Conservation (phyloP, 2,329 filamentous ascomycete species). For the Penicillium sp. region DNA sequence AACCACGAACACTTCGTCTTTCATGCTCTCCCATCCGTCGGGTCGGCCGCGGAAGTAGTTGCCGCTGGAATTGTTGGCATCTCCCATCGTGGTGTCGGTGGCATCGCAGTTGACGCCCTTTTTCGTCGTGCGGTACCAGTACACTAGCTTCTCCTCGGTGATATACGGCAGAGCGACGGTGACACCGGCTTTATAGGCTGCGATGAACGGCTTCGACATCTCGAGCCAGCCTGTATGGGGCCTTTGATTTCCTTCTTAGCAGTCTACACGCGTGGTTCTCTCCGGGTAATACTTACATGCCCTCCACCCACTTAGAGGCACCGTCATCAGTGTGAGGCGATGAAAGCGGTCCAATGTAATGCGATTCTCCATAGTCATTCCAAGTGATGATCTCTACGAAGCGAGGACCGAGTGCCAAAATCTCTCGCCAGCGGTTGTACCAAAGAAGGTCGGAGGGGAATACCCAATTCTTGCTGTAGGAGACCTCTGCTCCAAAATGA, state of each 20-base stretch:
- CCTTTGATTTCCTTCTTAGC: conserved; percentile 25
- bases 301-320: conserved; percentile 48
- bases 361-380: conserved; percentile 54
- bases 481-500: conserved; percentile 44
- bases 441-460: conserved; percentile 45
- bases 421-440: conserved; percentile 41
- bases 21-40: conserved; percentile 48
- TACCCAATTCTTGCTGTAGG: conserved; percentile 51
- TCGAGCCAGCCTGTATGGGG: conserved; percentile 52
- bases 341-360: conserved; percentile 50
- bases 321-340: conserved; percentile 38
- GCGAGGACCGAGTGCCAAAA: conserved; percentile 44
- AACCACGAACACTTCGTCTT: conserved; percentile 51
- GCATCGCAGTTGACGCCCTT: conserved; percentile 47
- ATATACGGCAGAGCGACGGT: conserved; percentile 37
- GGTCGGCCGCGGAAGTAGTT: conserved; percentile 52
- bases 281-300: conserved; percentile 38
- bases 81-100: conserved; percentile 49
- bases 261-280: not conserved
- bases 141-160: conserved; percentile 48
- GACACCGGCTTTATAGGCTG: conserved; percentile 48
- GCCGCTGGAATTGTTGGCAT: conserved; percentile 44
- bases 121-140: conserved; percentile 53
- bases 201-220: conserved; percentile 51
- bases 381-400: conserved; percentile 48